phyloP scores from a whole-genome alignment of 2,329 filamentous ascomycete genomes.

The Phoma sp. region DNA sequence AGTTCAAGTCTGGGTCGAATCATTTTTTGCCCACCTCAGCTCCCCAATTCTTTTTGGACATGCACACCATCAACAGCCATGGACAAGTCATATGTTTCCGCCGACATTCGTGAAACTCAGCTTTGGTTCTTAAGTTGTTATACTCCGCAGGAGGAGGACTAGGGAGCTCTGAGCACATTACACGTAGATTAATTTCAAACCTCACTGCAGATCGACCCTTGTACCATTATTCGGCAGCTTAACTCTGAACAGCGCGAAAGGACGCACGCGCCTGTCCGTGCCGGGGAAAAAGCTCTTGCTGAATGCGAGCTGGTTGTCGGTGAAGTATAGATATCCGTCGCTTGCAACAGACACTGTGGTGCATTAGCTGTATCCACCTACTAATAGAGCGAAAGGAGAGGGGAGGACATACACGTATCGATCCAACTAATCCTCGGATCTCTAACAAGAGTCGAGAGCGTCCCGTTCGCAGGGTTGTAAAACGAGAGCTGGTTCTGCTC shows the following conservation, averaged over 20 bases:
- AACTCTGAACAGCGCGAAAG: slow-evolving; percentile 53
- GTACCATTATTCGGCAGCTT: slow-evolving; percentile 52
- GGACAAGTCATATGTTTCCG: too few relatives aligned
- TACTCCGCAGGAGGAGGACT: background rate
- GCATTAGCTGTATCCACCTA: background rate
- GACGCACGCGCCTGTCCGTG: slow-evolving; percentile 51
- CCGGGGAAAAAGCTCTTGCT: slow-evolving; percentile 49
- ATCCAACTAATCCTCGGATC: slow-evolving; percentile 59
- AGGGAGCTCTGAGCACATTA: background rate
- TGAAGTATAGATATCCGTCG: slow-evolving; percentile 62
- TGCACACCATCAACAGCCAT: too few relatives aligned
- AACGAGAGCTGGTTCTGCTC: slow-evolving; percentile 52
- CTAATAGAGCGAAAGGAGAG: too few relatives aligned
- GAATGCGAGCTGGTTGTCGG: slow-evolving; percentile 57
- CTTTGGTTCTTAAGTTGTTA: too few relatives aligned
- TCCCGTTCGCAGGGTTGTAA: slow-evolving; percentile 56
- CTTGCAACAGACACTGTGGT: slow-evolving; percentile 45
- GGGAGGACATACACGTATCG: slow-evolving; percentile 50
- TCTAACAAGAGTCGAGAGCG: slow-evolving; percentile 52
- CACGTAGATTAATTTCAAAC: background rate
- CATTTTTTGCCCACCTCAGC: background rate
- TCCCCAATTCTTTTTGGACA: too few relatives aligned
- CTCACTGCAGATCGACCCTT: slow-evolving; percentile 42
- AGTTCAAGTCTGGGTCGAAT: slow-evolving; percentile 17
- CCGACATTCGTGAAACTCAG: background rate